phyloP scores from a whole-genome alignment of 768 basidiomycete genomes.

The Tricholoma bakamatsutake region DNA sequence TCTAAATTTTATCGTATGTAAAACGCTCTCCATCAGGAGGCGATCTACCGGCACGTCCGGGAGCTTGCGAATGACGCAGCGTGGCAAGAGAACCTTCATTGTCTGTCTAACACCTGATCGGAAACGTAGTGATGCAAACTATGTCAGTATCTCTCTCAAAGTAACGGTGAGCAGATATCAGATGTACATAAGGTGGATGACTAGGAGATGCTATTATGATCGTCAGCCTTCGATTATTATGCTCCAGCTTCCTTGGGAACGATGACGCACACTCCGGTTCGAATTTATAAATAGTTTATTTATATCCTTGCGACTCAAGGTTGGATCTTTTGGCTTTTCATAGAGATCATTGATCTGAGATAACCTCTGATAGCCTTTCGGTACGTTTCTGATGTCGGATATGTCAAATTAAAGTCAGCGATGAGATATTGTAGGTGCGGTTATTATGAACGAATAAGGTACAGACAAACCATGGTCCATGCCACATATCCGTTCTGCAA shows the following conservation, averaged over 20 bases:
- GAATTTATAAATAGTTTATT: conserved; percentile 26
- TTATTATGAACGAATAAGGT: conserved; percentile 9
- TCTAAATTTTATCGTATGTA: too few relatives aligned
- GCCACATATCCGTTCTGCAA: conserved; percentile 29
- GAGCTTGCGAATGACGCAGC: too few relatives aligned
- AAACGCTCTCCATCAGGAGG: too few relatives aligned
- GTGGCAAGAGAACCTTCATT: too few relatives aligned
- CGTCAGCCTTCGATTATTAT: not conserved
- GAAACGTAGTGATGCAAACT: too few relatives aligned
- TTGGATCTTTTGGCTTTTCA: conserved; percentile 17
- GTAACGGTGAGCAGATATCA: too few relatives aligned
- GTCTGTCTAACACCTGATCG: too few relatives aligned
- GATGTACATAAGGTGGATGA: too few relatives aligned
- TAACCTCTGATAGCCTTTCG: conserved; percentile 23
- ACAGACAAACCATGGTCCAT: conserved; percentile 17
- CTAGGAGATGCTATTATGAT: not conserved
- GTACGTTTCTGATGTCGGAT: conserved; percentile 9
- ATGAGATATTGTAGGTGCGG: conserved; percentile 22
- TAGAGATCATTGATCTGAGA: conserved; percentile 34
- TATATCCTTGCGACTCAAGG: conserved; percentile 22
- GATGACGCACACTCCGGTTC: conserved; percentile 9
- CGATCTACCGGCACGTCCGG: too few relatives aligned
- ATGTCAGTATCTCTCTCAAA: too few relatives aligned
- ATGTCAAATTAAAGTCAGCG: conserved; percentile 30
- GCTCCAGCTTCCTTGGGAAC: not conserved